phyloP scores from a whole-genome alignment of 768 basidiomycete genomes.

The Tulasnella sp. region DNA sequence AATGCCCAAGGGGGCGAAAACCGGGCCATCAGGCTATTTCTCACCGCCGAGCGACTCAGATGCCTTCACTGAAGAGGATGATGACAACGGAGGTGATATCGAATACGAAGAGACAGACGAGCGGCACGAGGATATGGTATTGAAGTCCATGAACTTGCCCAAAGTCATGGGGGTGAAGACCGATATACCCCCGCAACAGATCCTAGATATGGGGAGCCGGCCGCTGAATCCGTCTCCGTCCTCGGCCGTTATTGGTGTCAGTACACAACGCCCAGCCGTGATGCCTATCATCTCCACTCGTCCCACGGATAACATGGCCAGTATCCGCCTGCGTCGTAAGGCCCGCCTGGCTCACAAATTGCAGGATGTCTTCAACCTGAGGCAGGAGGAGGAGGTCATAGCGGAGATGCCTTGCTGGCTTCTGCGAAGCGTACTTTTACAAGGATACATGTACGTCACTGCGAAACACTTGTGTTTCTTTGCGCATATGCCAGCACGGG shows the following conservation, averaged over 20 bases:
- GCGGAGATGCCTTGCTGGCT: conserved; percentile 95
- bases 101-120: conserved; percentile 31
- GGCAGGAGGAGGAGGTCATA: conserved; percentile 72
- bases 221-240: no score
- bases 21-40: conserved; percentile 1
- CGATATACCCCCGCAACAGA: not conserved
- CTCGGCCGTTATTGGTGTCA: no score
- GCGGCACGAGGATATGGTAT: conserved; percentile 20
- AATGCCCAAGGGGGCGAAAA: not conserved
- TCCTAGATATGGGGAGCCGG: not conserved
- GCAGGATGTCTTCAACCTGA: conserved; percentile 75
- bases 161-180: not conserved
- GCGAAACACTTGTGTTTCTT: conserved; percentile 93
- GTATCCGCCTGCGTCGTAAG: conserved; percentile 58
- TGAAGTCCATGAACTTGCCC: no score
- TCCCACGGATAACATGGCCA: conserved; percentile 57
- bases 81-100: not conserved
- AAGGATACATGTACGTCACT: conserved; percentile 96
- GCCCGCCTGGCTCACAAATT: conserved; percentile 77
- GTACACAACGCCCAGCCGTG: no score
- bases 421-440: conserved; percentile 77
- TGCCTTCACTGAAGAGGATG: conserved; percentile 7
- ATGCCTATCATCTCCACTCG: not conserved
- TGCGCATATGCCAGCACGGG: conserved; percentile 82
- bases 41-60: conserved; percentile 7